These are phyloP conservation scores for Candida tibetensis DNA, from an alignment of 805 yeast genomes.

Conservation along the genomic window DNA sequence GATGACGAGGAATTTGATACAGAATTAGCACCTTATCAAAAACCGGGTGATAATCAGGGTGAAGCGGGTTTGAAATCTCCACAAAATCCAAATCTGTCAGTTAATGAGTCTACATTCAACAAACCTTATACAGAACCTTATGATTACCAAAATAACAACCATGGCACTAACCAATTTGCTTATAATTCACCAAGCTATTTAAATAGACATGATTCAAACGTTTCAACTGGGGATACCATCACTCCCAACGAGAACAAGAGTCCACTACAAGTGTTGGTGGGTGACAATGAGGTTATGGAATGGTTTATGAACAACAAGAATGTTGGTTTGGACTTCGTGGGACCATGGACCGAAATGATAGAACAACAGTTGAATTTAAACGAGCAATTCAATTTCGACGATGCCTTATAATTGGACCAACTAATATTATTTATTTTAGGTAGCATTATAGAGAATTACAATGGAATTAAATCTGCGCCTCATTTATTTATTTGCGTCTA, in stretches of 20 bases:
- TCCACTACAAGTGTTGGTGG: slow-evolving; percentile 20
- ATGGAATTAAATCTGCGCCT: too few relatives aligned
- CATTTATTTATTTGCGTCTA: too few relatives aligned
- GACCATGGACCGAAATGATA: slow-evolving; percentile 78
- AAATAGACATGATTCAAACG: background rate
- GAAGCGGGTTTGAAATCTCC: background rate
- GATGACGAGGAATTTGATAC: slow-evolving; percentile 14
- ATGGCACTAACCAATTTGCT: background rate
- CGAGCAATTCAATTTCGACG: slow-evolving; percentile 31
- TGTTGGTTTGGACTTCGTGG: slow-evolving; percentile 49
- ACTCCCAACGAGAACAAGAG: slow-evolving; percentile 1
- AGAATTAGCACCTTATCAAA: background rate
- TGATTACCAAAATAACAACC: background rate
- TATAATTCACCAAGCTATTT: background rate
- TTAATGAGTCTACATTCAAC: background rate
- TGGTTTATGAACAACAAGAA: slow-evolving; percentile 41
- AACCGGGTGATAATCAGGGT: background rate
- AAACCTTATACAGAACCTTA: background rate
- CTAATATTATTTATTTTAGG: background rate
- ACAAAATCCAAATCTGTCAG: slow-evolving; percentile 1
- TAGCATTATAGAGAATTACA: background rate
- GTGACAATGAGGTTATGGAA: slow-evolving; percentile 43
- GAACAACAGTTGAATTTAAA: slow-evolving; percentile 56
- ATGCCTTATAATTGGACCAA: slow-evolving; percentile 13
- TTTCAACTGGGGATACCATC: background rate